Evolutionary conservation across 306 rosid genomes (phyloP).

Genomic region (Vigna hirtella): DNA sequence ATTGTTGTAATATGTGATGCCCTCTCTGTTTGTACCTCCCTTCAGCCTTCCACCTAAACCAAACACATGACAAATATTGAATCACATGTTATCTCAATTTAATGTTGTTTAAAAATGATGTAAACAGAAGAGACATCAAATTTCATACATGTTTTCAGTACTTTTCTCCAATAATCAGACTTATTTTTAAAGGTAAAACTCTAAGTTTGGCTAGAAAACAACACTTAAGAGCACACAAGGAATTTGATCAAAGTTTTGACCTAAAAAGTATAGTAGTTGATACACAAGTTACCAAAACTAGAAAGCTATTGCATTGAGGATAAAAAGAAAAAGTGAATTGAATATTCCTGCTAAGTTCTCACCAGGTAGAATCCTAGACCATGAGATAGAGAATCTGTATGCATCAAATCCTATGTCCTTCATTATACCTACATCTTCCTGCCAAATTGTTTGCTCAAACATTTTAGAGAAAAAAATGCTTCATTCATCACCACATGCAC

Average conservation of each 20-base stretch:
- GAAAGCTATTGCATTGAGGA: neutral
- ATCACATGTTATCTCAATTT: slow-evolving; percentile 5
- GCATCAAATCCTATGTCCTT: slow-evolving; percentile 56
- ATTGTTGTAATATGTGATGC: slow-evolving; percentile 61
- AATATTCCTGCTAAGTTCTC: slow-evolving; percentile 39
- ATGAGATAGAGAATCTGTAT: slow-evolving; percentile 64
- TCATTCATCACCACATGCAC: neutral
- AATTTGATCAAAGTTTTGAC: no score
- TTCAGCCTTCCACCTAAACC: slow-evolving; percentile 56
- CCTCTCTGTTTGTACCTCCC: slow-evolving; percentile 58
- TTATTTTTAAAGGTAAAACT: no score
- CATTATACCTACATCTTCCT: slow-evolving; percentile 55
- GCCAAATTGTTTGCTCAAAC: slow-evolving; percentile 32
- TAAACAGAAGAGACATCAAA: no score
- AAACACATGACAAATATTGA: neutral
- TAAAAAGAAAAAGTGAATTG: neutral
- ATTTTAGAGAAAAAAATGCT: slow-evolving; percentile 2
- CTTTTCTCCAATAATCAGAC: no score
- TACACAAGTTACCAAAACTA: slow-evolving; percentile 4
- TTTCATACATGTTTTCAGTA: no score
- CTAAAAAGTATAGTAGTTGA: neutral
- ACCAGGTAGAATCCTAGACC: slow-evolving; percentile 65
- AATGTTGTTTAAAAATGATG: neutral
- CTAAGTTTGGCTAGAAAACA: no score
- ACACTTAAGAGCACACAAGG: no score